Percentiles rank a stretch among this genome's conserved stretches.
These are phyloP conservation scores for Dinochytrium kinnereticum DNA, from an alignment of 371 early-diverging fungal genomes.

Conservation along the genomic window DNA sequence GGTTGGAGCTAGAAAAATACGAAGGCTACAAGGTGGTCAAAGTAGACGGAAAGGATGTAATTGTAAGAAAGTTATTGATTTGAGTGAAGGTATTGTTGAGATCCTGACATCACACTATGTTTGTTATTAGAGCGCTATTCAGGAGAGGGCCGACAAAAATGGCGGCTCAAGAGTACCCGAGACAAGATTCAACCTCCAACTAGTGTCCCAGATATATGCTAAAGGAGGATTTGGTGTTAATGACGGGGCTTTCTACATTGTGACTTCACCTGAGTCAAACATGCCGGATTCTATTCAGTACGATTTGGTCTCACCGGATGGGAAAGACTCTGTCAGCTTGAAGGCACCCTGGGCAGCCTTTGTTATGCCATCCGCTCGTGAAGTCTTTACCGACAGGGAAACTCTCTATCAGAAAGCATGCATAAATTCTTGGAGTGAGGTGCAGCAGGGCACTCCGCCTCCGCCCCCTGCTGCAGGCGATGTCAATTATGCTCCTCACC, in stretches of 20 bases:
- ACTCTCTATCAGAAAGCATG: conserved; percentile 7
- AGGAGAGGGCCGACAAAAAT: not conserved
- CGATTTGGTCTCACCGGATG: conserved; percentile 6
- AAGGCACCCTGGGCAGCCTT: not conserved
- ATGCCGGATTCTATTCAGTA: conserved; percentile 9
- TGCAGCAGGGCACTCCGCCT: conserved; percentile 11
- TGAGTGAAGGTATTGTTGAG: not conserved
- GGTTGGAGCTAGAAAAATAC: not conserved
- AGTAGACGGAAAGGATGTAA: conserved; percentile 13
- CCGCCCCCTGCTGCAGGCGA: not conserved
- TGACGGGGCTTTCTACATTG: conserved; percentile 5
- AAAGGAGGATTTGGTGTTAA: not conserved
- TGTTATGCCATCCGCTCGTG: not conserved
- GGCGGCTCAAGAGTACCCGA: not conserved
- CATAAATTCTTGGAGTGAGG: conserved; percentile 5
- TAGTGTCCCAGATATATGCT: conserved; percentile 6
- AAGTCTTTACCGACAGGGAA: not conserved
- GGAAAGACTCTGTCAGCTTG: not conserved
- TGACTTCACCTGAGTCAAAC: not conserved
- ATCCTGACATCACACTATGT: not conserved
- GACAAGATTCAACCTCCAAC: conserved; percentile 9
- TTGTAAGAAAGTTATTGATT: not conserved
- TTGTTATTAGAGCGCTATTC: not conserved
- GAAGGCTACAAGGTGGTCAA: conserved; percentile 14
- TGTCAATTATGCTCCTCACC: not conserved